Conservation (phyloP, 2,329 filamentous ascomycete species). For the Juglanconis oblonga region DNA sequence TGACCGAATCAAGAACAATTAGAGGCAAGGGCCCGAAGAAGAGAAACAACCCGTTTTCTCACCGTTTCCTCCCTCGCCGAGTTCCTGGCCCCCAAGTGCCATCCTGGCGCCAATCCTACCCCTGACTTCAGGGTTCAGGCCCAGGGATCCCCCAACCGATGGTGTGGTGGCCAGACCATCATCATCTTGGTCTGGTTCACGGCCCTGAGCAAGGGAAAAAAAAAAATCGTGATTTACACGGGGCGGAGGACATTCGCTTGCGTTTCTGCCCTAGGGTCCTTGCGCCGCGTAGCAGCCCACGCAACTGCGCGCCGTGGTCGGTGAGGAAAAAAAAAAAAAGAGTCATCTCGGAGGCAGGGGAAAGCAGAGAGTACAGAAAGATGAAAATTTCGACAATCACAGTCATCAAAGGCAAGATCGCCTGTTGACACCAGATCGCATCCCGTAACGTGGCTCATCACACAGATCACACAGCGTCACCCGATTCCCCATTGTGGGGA, state of each 20-base stretch:
- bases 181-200: neutral
- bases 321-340: neutral
- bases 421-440: conserved; percentile 3
- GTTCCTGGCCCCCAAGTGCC: neutral
- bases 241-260: conserved; percentile 10
- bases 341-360: neutral
- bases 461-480: conserved; percentile 1
- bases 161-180: neutral
- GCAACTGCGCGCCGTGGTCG: neutral
- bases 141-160: conserved; percentile 6
- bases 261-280: neutral
- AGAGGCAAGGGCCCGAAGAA: neutral
- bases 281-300: neutral
- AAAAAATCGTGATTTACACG: conserved; percentile 5
- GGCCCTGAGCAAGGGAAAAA: neutral
- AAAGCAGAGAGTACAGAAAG: neutral
- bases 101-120: neutral
- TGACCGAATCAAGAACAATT: conserved; percentile 1
- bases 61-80: conserved; percentile 4
- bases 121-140: neutral
- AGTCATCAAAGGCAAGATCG: conserved; percentile 11
- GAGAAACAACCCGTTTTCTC: neutral
- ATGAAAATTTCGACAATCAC: conserved; percentile 4
- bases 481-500: conserved; percentile 2
- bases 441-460: conserved; percentile 2